Base-by-base conservation (phyloP, 2,329 filamentous ascomycete species). In the Colletotrichum endophyticum region DNA sequence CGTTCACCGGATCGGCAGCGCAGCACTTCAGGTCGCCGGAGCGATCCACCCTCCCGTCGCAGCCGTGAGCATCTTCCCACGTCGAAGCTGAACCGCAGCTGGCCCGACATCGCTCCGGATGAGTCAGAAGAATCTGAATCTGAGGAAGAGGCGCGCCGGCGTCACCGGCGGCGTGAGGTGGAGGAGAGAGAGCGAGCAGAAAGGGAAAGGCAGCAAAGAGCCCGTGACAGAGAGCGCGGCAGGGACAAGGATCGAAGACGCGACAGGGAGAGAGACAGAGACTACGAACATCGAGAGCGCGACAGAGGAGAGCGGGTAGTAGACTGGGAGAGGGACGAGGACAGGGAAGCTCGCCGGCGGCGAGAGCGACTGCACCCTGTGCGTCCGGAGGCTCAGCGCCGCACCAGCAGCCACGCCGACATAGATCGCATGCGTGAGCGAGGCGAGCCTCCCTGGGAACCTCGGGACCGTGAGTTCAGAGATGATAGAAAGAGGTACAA, bases 331-430 rank as follows among this genome's bases (percentile, higher is more conserved):
- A 79, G 81, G 49, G 83, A 82, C 16, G 82, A 82, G 22, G 84
- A 85, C 11, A 81, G 81, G 39, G 84, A 84, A 19, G 73, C 80
- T 1, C 78, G 79, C 25, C 76, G 78, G 44, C 79, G 83, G 67
- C 83, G 84, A 61, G 84, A 84, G 9, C 77, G 78, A 15, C 79
- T 75, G 30, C 85, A 87, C 77, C 79, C 85, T 15, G 81, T 84
- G 34, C 84, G 87, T n/a, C 84, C 87, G 2, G 87, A 87, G 2
- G 79, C 83, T 16, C 82, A 86, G 32, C 83, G 87, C 63, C 83
- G 89, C 61, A 87, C 88, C 5, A 89, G 88, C 81, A 90, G 88
- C 78, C 88, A 89, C 75, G 87, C 87, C 28, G 88, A 90, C 75
- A 82, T 86, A 39, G 88, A 89, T 75, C 83, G 88, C 9, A 74